A percentile compares a stretch with the other conserved stretches of the same genome.
phyloP scores from a whole-genome alignment of 1,139 yeast genomes.

The Lodderomyces margitis region DNA sequence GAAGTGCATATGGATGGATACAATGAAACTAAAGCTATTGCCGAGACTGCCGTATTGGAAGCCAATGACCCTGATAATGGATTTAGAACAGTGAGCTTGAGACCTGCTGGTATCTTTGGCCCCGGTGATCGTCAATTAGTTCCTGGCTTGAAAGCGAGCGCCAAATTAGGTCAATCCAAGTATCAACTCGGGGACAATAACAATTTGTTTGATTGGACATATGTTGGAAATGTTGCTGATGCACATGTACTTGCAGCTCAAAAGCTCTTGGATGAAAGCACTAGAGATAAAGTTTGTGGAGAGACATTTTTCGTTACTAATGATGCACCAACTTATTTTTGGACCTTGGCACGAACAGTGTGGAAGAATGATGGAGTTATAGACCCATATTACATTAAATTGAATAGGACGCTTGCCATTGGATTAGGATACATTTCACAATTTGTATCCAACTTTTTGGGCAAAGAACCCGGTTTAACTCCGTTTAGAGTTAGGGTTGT shows the following conservation, averaged over 20 bases:
- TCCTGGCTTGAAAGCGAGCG: constrained; percentile 86
- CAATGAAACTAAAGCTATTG: constrained; percentile 91
- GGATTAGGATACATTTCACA: constrained; percentile 78
- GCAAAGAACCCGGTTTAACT: constrained; percentile 92
- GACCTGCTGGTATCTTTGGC: constrained; percentile 98
- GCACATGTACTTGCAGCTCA: constrained; percentile 92
- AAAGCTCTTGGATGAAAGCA: constrained; percentile 51
- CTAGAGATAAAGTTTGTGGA: constrained; percentile 60
- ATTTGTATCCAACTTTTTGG: constrained; percentile 61
- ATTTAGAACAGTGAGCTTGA: constrained; percentile 74
- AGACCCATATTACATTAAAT: constrained; percentile 65
- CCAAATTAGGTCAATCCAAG: constrained; percentile 80
- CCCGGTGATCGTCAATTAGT: constrained; percentile 98
- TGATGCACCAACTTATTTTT: constrained; percentile 92
- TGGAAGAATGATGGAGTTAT: constrained; percentile 96
- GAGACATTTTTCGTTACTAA: constrained; percentile 89
- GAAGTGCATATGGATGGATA: constrained; percentile 93
- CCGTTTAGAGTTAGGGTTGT: constrained; percentile 92
- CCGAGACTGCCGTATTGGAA: constrained; percentile 76
- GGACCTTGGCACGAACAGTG: constrained; percentile 95
- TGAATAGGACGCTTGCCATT: constrained; percentile 72
- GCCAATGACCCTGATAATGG: constrained; percentile 56
- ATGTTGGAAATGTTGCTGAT: constrained; percentile 99
- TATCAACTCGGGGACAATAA: constrained; percentile 93
- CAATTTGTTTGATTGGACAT: constrained; percentile 94